Conservation (phyloP, 352 stramenopile species). For the Globisporangium nunn region DNA sequence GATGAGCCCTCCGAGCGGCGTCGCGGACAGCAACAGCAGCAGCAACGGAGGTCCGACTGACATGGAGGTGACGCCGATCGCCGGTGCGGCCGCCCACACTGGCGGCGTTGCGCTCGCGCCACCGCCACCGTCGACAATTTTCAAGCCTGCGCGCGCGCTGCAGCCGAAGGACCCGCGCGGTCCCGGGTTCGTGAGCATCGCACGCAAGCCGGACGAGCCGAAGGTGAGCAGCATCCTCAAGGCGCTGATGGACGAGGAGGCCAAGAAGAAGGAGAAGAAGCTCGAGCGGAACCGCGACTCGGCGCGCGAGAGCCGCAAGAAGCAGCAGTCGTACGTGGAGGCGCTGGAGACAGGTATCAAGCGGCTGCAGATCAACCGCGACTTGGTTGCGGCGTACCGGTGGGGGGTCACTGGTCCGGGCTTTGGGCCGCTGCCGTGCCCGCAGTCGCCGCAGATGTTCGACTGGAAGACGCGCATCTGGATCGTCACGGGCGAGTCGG, state of each 20-base stretch:
- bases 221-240: constrained; percentile 85
- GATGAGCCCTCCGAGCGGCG: constrained; percentile 8
- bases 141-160: constrained; percentile 26
- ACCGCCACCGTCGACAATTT: background rate
- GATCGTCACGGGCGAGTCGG: constrained; percentile 57
- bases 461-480: constrained; percentile 58
- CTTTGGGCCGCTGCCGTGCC: constrained; percentile 31
- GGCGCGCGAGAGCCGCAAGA: constrained; percentile 74
- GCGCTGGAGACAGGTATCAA: constrained; percentile 85
- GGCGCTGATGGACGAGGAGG: constrained; percentile 81
- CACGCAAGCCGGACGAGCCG: constrained; percentile 70
- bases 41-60: background rate
- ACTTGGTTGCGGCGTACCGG: constrained; percentile 60
- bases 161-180: constrained; percentile 36
- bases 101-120: constrained; percentile 1
- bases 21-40: constrained; percentile 1
- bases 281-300: constrained; percentile 85
- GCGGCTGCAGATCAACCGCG: constrained; percentile 75
- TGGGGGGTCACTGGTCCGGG: constrained; percentile 57
- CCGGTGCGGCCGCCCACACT: background rate
- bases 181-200: constrained; percentile 68
- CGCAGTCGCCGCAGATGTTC: constrained; percentile 43
- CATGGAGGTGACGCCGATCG: constrained; percentile 1
- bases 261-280: constrained; percentile 88
- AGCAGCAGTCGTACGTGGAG: constrained; percentile 86